Evolutionary conservation across 1,139 yeast species (phyloP).

Genomic region (Suhomyces coccinellae): DNA sequence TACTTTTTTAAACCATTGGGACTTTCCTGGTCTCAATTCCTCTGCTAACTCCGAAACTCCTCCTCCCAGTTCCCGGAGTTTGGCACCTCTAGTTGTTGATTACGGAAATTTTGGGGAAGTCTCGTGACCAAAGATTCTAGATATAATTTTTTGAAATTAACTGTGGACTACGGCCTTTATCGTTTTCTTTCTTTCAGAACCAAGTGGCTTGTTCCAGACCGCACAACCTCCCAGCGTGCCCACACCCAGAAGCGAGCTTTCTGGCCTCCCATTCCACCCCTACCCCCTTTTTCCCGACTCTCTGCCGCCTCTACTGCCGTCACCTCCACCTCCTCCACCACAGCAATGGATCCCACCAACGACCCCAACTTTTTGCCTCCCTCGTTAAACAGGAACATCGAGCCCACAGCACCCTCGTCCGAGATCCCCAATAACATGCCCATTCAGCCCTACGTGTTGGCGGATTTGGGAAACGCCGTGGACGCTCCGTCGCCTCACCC

Average conservation of each 20-base stretch:
- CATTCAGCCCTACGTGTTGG: slow-evolving; percentile 71
- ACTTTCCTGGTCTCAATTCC: too few species aligned
- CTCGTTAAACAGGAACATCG: slow-evolving; percentile 55
- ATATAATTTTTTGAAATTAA: not conserved
- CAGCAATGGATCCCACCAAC: slow-evolving; percentile 71
- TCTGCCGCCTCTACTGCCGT: not conserved
- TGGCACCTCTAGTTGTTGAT: not conserved
- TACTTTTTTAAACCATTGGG: too few species aligned
- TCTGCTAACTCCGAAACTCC: not conserved
- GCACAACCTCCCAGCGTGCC: too few species aligned
- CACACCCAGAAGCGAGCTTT: not conserved
- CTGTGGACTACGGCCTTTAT: not conserved
- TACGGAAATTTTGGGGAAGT: slow-evolving; percentile 1
- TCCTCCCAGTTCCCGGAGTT: not conserved
- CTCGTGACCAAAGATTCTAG: slow-evolving; percentile 1
- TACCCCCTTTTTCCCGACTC: not conserved
- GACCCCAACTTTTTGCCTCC: slow-evolving; percentile 81
- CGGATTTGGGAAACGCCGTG: slow-evolving; percentile 67
- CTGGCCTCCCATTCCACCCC: not conserved
- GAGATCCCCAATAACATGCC: slow-evolving; percentile 77
- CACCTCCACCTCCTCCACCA: not conserved
- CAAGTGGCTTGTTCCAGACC: too few species aligned
- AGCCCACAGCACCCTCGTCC: slow-evolving; percentile 72
- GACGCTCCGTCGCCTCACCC: slow-evolving; percentile 75
- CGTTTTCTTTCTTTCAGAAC: not conserved